Evolutionary conservation across 1,139 yeast species (phyloP), one percentile per base, ranked within the genome.

Genomic region (Saccharomycopsis hybrid): DNA sequence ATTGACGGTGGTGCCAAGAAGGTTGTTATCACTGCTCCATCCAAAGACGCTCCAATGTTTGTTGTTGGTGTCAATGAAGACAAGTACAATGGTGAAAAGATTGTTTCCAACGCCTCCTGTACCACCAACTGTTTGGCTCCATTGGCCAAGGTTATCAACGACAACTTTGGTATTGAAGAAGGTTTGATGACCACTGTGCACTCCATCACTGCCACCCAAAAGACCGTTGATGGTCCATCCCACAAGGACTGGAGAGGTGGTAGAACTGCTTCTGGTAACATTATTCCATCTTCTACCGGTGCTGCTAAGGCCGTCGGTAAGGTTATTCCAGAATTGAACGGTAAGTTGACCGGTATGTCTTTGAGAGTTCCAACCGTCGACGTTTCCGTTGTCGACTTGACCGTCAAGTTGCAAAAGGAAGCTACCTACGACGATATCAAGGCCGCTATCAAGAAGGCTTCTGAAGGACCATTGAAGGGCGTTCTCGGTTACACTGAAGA

Each of bases 211-310:
- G 94, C 94, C 60, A 83, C 94, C 60, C 94, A 85, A 73, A 85
- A 85, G 80, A 83, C 92, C 57, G 94, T 85, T 60, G 94, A 85
- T 70, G 94, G 94, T 79, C 90, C 94, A 69, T 85, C 94, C 72
- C 89, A 83, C 80, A 85, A 85, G 78, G 94, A 85, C 77, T 85
- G 94, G 94, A 83, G 94, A 83, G 94, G 92, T 74, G 94, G 94
- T 72, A 81, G 94, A 79, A 84, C 92, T 64, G 94, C 94, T 67
- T 82, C 90, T 59, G 94, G 88, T 69, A 85, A 85, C 83, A 85
- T 85, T 67, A 85, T 85, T 65, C 94, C 94, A 72, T 83, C 92
- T 50, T 82, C 92, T 59, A 85, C 94, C 56, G 94, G 94, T 81
- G 94, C 94, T 62, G 94, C 94, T 62, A 85, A 85, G 80, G 92